phyloP scores from a whole-genome alignment of 805 yeast genomes.

The Barnettozyma wickerhamii region DNA sequence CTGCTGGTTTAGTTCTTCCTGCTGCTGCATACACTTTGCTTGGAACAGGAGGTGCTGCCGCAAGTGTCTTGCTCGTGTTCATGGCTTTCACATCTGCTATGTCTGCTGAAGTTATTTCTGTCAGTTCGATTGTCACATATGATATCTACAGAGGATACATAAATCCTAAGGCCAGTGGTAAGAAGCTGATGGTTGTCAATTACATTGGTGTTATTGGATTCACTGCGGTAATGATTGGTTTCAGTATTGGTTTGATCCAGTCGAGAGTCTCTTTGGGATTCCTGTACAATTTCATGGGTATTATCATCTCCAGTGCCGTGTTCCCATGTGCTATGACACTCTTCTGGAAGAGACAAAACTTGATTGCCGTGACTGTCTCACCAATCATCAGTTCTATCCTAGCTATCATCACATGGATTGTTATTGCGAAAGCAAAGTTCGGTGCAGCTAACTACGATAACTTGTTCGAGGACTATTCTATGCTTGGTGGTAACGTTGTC shows the following conservation, averaged over 20 bases:
- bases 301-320: constrained; percentile 83
- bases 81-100: constrained; percentile 93
- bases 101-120: constrained; percentile 88
- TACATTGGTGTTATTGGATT: constrained; percentile 28
- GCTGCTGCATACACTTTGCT: constrained; percentile 73
- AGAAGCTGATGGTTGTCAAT: constrained; percentile 48
- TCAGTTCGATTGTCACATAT: constrained; percentile 79
- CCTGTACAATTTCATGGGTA: constrained; percentile 84
- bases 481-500: constrained; percentile 86
- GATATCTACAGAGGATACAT: constrained; percentile 81
- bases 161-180: constrained; percentile 75
- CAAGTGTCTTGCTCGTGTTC: constrained; percentile 71
- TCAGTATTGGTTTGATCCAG: constrained; percentile 76
- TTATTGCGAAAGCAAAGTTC: constrained; percentile 40
- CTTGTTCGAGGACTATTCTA: constrained; percentile 82
- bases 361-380: constrained; percentile 63
- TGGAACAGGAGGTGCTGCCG: constrained; percentile 88
- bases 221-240: constrained; percentile 68
- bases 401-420: constrained; percentile 70
- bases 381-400: constrained; percentile 75
- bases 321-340: constrained; percentile 67
- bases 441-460: constrained; percentile 42
- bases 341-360: constrained; percentile 61
- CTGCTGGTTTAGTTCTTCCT: constrained; percentile 73
- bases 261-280: constrained; percentile 86